These are phyloP conservation scores for Leucocoprinus leucothites DNA, from an alignment of 768 basidiomycete species.

Conservation along the genomic window DNA sequence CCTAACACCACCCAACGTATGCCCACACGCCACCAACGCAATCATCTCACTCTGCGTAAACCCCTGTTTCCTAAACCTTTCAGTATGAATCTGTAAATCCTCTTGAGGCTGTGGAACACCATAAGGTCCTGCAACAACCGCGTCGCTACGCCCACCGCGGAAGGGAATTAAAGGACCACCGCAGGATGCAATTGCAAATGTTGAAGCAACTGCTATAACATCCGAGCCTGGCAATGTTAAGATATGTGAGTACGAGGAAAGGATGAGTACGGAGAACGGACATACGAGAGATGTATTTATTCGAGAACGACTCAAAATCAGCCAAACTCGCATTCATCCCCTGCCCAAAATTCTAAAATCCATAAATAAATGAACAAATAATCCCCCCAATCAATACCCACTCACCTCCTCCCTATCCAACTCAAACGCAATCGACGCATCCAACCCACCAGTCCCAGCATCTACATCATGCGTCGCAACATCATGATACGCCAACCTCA, in stretches of 20 bases:
- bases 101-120: slow-evolving; percentile 42
- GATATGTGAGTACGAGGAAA: neutral
- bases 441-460: slow-evolving; percentile 18
- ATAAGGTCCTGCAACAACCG: slow-evolving; percentile 30
- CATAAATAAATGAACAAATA: no score
- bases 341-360: slow-evolving; percentile 34
- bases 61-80: slow-evolving; percentile 34
- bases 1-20: slow-evolving; percentile 42
- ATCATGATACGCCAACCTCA: slow-evolving; percentile 24
- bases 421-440: slow-evolving; percentile 25
- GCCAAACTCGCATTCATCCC: slow-evolving; percentile 33
- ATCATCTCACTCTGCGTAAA: slow-evolving; percentile 44
- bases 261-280: neutral
- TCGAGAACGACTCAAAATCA: slow-evolving; percentile 33
- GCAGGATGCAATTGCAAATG: slow-evolving; percentile 36
- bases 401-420: slow-evolving; percentile 17
- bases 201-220: slow-evolving; percentile 36
- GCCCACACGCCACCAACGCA: slow-evolving; percentile 40
- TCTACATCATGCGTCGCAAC: slow-evolving; percentile 20
- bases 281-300: slow-evolving; percentile 27
- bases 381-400: neutral
- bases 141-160: slow-evolving; percentile 40
- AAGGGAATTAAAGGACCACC: slow-evolving; percentile 42
- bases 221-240: slow-evolving; percentile 31
- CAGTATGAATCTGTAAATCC: slow-evolving; percentile 29